Conservation (phyloP, 805 yeast species). For the Cyberlindnera bimundalis region DNA sequence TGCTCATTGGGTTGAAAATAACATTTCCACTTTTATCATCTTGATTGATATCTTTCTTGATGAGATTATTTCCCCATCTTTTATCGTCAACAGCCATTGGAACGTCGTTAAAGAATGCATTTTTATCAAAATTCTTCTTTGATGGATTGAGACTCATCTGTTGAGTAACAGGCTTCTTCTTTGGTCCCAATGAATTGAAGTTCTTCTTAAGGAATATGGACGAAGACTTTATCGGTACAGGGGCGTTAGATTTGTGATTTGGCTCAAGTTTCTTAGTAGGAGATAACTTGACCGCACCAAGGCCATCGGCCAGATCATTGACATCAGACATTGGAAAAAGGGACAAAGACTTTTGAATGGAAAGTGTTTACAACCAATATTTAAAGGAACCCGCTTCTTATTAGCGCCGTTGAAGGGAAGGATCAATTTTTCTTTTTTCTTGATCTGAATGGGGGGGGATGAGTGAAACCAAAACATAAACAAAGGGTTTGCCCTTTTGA, state of each 20-base stretch:
- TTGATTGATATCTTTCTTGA: slow-evolving; percentile 3
- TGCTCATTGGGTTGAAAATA: slow-evolving; percentile 13
- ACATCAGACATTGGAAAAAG: slow-evolving; percentile 2
- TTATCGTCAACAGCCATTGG: slow-evolving; percentile 24
- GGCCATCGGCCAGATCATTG: slow-evolving; percentile 7
- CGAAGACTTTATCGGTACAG: slow-evolving; percentile 16
- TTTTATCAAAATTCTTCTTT: slow-evolving; percentile 13
- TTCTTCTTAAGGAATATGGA: slow-evolving; percentile 23
- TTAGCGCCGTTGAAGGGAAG: too few relatives aligned
- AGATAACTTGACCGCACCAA: slow-evolving; percentile 14
- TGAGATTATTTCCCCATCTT: slow-evolving; percentile 23
- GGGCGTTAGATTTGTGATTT: slow-evolving; percentile 1
- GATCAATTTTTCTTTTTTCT: too few relatives aligned
- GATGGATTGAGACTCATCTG: slow-evolving; percentile 1
- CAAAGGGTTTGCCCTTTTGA: neutral
- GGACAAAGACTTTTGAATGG: too few relatives aligned
- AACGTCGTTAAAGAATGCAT: slow-evolving; percentile 18
- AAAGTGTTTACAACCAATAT: too few relatives aligned
- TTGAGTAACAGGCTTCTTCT: slow-evolving; percentile 10
- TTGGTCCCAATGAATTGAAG: slow-evolving; percentile 16
- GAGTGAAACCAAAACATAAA: neutral
- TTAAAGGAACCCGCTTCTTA: too few relatives aligned
- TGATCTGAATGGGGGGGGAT: too few relatives aligned
- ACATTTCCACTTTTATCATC: slow-evolving; percentile 3
- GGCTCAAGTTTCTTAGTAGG: slow-evolving; percentile 15